Evolutionary conservation across 805 yeast species (phyloP), one percentile per base, ranked within the genome.

Genomic region (Schwanniomyces occidentalis): DNA sequence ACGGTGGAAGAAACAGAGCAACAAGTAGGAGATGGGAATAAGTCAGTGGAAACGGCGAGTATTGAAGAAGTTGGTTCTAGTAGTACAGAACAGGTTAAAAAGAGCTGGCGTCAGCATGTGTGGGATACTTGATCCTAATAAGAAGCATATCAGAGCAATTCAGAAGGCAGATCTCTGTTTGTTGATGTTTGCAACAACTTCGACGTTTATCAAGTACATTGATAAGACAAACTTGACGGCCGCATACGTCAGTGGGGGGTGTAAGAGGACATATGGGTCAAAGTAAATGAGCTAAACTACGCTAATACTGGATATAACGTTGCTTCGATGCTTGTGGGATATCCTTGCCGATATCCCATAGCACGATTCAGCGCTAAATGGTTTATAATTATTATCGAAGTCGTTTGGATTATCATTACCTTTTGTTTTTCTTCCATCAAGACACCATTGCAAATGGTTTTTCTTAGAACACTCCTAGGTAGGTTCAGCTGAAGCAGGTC

Each of bases 111-210:
- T n/a, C n/a, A n/a, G n/a, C n/a, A n/a, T 3, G 16, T 37, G 15
- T 37, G 40, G 40, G 40, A 37, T 26, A 37, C 40, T 14, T 37
- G 40, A 37, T 24, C 40, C 40, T 8, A 24, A 37, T 25, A 31
- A 31, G 13, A 29, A 27, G 23, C 40, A 39, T 13, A 30, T 31
- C 5, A 37, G 26, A 23, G 19, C 29, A 5, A 29, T 37, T 12
- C 15, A 24, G 17, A 40, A 40, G 26, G 30, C 37, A 8, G 34
- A 27, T 16, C 19, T 34, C 2, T 22, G 30, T 14, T 12, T 41
- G 9, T 33, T 41, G 24, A 23, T 32, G 9, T 35, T 31, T 19
- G 45, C 41, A 9, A 32, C 38, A 9, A 8, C 24, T 10, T 34
- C 42, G 5, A 29, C 38, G 5, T 38, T 41, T 28, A 34, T 38